Evolutionary conservation across 208 protist genomes (phyloP).

Genomic region (Acanthamoeba royreba): DNA sequence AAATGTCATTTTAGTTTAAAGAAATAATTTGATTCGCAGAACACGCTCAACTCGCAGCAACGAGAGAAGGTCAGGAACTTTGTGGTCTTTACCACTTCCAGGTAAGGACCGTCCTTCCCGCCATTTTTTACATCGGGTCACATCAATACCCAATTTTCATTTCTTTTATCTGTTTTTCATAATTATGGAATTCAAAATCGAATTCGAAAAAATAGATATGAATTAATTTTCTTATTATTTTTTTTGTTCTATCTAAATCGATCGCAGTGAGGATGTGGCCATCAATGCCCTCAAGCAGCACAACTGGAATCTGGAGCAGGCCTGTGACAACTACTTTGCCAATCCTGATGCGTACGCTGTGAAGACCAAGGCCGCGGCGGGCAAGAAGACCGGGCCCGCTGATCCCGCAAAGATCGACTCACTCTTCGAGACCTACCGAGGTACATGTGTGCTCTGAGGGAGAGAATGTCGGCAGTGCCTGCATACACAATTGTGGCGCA

Average conservation of each 20-base stretch:
- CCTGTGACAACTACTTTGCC: conserved; percentile 26
- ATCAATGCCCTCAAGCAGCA: not conserved
- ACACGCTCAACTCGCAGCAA: not conserved
- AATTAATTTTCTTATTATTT: not conserved
- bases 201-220: too few species aligned
- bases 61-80: conserved; percentile 23
- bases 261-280: not conserved
- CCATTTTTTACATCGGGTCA: not conserved
- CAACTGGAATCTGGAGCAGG: conserved; percentile 32
- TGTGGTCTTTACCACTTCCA: not conserved
- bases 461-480: not conserved
- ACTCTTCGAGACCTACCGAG: conserved; percentile 9
- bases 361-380: not conserved
- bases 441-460: not conserved
- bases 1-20: too few species aligned
- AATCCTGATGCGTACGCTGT: not conserved
- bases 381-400: not conserved
- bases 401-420: not conserved
- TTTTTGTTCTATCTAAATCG: not conserved
- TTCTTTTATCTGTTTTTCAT: not conserved
- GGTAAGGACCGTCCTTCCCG: not conserved
- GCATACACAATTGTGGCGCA: not conserved
- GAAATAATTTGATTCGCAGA: not conserved
- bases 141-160: not conserved
- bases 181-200: too few species aligned